Evolutionary conservation across 805 yeast genomes (phyloP).

Genomic region (Saccharomycopsis amapae): DNA sequence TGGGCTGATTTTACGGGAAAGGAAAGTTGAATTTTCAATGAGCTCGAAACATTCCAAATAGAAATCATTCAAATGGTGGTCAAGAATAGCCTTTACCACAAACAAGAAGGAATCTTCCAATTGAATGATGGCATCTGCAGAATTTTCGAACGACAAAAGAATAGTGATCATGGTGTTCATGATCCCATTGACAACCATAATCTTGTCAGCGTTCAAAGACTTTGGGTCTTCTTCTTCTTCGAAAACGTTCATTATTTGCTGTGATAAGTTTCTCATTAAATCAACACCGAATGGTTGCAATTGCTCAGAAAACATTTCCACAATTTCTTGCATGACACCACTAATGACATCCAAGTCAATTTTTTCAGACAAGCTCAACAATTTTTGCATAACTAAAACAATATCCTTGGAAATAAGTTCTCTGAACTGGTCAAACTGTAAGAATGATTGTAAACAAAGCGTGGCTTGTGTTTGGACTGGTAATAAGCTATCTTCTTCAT

Average conservation of each 20-base stretch:
- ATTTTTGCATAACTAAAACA: constrained; percentile 73
- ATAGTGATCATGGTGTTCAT: constrained; percentile 79
- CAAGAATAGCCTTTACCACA: constrained; percentile 58
- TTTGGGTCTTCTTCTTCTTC: constrained; percentile 50
- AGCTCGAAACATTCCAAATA: constrained; percentile 72
- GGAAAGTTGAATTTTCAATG: constrained; percentile 59
- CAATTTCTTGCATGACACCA: constrained; percentile 92
- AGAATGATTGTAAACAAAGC: constrained; percentile 73
- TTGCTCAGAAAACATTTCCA: constrained; percentile 80
- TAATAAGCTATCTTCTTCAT: constrained; percentile 40
- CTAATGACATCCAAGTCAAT: constrained; percentile 84
- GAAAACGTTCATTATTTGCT: constrained; percentile 67
- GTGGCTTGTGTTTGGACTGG: constrained; percentile 85
- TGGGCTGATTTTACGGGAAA: constrained; percentile 54
- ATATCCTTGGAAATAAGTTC: constrained; percentile 62
- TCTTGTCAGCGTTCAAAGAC: constrained; percentile 51
- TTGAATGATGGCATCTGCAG: constrained; percentile 54
- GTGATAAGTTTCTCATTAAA: constrained; percentile 52
- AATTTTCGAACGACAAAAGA: constrained; percentile 73
- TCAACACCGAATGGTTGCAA: constrained; percentile 87
- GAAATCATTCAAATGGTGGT: constrained; percentile 62
- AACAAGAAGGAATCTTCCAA: constrained; percentile 67
- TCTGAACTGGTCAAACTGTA: constrained; percentile 53
- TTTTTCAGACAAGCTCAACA: constrained; percentile 66
- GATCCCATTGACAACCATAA: constrained; percentile 75